Conservation (phyloP, 805 yeast genomes). For the Ogataea zsoltii region DNA sequence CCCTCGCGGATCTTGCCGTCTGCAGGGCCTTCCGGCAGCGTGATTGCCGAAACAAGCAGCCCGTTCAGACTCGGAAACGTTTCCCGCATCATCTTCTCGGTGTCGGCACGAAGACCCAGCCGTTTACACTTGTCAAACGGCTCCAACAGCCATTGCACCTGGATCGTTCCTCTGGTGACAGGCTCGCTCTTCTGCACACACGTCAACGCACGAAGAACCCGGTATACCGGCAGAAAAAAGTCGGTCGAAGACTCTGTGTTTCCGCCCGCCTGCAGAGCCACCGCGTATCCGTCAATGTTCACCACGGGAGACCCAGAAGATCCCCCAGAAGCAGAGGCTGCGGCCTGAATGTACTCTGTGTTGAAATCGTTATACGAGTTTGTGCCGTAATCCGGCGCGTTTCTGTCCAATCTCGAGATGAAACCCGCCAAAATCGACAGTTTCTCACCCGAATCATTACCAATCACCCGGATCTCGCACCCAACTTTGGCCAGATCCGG, state of each 20-base stretch:
- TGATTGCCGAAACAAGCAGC: slow-evolving; percentile 76
- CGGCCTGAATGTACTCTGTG: slow-evolving; percentile 93
- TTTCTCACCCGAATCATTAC: slow-evolving; percentile 96
- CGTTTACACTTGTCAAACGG: slow-evolving; percentile 92
- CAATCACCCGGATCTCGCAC: slow-evolving; percentile 89
- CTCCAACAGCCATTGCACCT: slow-evolving; percentile 82
- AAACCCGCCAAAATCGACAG: slow-evolving; percentile 86
- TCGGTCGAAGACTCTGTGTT: slow-evolving; percentile 89
- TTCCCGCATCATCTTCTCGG: slow-evolving; percentile 68
- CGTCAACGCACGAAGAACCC: slow-evolving; percentile 78
- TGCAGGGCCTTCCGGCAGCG: slow-evolving; percentile 85
- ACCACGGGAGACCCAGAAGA: slow-evolving; percentile 97
- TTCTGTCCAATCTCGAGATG: slow-evolving; percentile 81
- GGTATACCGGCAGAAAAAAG: slow-evolving; percentile 81
- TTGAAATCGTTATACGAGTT: slow-evolving; percentile 89
- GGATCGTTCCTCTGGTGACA: slow-evolving; percentile 88
- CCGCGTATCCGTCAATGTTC: slow-evolving; percentile 80
- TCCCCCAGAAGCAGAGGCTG: slow-evolving; percentile 95
- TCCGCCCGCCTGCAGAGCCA: slow-evolving; percentile 95
- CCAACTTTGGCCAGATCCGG: slow-evolving; percentile 92
- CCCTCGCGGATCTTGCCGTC: slow-evolving; percentile 76
- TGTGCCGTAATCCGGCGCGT: slow-evolving; percentile 91
- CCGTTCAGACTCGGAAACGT: slow-evolving; percentile 76
- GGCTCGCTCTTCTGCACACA: slow-evolving; percentile 62
- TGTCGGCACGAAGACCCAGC: slow-evolving; percentile 74